Base-by-base conservation (phyloP, 179 eudicot genomes). In the Silene coronaria region DNA sequence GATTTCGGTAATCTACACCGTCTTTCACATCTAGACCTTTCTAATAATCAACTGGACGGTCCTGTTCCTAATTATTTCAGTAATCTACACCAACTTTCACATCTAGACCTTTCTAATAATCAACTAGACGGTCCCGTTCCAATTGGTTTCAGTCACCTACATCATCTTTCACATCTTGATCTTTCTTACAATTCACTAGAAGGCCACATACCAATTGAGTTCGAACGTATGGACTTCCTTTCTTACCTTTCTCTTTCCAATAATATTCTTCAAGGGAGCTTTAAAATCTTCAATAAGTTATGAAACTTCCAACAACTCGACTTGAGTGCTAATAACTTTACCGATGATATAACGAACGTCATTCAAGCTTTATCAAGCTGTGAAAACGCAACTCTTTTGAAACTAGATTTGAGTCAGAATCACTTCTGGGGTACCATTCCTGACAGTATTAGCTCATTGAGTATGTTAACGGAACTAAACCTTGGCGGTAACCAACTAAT, bases 351-450 rank as follows among this genome's bases (percentile, higher is more conserved):
- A 24, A 17, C 75, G 1, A 69, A 17, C 12, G 58, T 79, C 21
- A 66, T 78, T 6, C 57, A 58, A 55, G 22, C 77, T 17, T 27
- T 78, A 55, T 7, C 19, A n/a, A 55, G 30, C 53, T 74, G 82
- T 24, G 22, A 24, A 4, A 10, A 22, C 27, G 0, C 17, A 14
- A 45, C 64, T 7, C 19, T 79, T 3, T n/a, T 0, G 24, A 1
- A 0, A 28, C 22, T 79, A 1, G 65, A 68, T 24, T 21, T 79
- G 28, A 42, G 57, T 8, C 0, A 7, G 0, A 79, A 68, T 19
- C 36, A 7, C 3, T 10, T 79, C 21, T 72, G 68, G 67, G 81
- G 81, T 66, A 46, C 61, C 1, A 14, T 78, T 34, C 77, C 81
- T 55, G 77, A 73, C 1, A 24, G 4, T 8, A 73, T 78, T 2